These are phyloP conservation scores for Pulveroboletus sp. DNA, from an alignment of 768 basidiomycete species.

Conservation along the genomic window DNA sequence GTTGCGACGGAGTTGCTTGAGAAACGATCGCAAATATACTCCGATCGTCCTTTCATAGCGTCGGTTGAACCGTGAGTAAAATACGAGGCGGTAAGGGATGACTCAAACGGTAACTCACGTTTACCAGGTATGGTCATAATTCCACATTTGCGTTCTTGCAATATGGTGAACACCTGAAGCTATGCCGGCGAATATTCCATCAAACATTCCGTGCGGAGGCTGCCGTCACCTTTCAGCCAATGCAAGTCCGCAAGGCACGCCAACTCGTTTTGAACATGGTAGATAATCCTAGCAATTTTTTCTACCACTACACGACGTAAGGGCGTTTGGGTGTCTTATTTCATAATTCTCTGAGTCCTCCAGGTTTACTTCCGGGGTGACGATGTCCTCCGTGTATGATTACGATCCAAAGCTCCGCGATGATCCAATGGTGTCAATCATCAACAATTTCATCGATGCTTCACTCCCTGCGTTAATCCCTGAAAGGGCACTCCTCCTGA, in stretches of 20 bases:
- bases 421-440: neutral
- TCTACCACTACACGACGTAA: neutral
- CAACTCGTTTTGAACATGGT: neutral
- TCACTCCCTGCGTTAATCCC: neutral
- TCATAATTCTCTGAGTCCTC: neutral
- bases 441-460: neutral
- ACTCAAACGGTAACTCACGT: neutral
- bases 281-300: neutral
- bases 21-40: neutral
- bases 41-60: neutral
- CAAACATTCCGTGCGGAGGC: too few species aligned
- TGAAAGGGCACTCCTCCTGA: neutral
- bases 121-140: neutral
- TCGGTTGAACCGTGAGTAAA: neutral
- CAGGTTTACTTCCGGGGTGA: neutral
- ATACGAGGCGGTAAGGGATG: neutral
- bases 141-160: neutral
- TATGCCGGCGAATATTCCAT: too few species aligned
- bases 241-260: neutral
- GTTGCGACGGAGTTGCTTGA: neutral
- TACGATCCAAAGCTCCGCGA: neutral
- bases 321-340: neutral
- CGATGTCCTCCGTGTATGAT: too few species aligned
- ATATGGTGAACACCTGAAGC: neutral
- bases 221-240: neutral